phyloP scores from a whole-genome alignment of 495 filamentous ascomycete species.

The Neurospora sp. region DNA sequence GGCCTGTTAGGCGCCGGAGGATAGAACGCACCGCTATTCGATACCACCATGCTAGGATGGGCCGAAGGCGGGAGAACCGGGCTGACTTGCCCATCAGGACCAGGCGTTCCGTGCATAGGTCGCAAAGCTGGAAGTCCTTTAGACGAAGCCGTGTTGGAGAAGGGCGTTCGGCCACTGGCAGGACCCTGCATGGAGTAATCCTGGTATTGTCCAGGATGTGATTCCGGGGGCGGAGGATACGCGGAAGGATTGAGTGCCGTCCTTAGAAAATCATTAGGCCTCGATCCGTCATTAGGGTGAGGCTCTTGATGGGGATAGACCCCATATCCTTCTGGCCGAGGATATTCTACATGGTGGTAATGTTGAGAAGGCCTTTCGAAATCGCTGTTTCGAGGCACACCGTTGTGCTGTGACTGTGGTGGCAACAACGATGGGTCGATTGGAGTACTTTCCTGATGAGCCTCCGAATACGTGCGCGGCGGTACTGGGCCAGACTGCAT shows the following conservation, averaged over 20 bases:
- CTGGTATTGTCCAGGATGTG: background rate
- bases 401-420: background rate
- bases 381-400: background rate
- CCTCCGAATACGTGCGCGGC: background rate
- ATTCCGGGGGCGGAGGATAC: background rate
- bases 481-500: background rate
- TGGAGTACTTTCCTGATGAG: slow-evolving; percentile 1
- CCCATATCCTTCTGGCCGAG: background rate
- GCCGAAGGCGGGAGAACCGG: slow-evolving; percentile 6
- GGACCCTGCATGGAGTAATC: background rate
- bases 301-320: background rate
- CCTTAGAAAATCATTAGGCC: slow-evolving; percentile 28
- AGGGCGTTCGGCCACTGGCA: slow-evolving; percentile 12
- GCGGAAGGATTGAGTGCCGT: slow-evolving; percentile 30
- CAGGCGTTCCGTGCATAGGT: slow-evolving; percentile 21
- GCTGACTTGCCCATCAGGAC: slow-evolving; percentile 18
- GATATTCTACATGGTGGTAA: slow-evolving; percentile 5
- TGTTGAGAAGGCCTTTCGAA: background rate
- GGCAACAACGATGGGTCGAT: slow-evolving; percentile 1
- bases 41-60: slow-evolving; percentile 20
- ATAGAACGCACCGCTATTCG: slow-evolving; percentile 31
- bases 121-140: slow-evolving; percentile 32
- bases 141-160: slow-evolving; percentile 10
- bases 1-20: slow-evolving; percentile 25
- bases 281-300: slow-evolving; percentile 1